Conservation (phyloP, 2,329 filamentous ascomycete genomes). For the Calonectria multiphialidica region DNA sequence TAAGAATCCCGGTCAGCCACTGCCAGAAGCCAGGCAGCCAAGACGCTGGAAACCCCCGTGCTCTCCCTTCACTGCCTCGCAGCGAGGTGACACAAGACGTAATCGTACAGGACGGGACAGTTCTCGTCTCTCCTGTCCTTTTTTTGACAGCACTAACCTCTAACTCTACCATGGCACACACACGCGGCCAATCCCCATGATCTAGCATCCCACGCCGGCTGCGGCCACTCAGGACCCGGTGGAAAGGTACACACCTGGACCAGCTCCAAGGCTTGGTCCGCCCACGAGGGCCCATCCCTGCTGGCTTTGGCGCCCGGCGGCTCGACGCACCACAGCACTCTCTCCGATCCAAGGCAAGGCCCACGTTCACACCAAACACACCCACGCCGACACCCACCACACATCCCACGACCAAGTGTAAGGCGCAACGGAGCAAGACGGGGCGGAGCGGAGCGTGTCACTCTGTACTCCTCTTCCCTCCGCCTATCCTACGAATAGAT, state of each 20-base stretch:
- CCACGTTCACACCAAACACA: slow-evolving; percentile 6
- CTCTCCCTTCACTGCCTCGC: not conserved
- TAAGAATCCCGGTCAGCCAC: not conserved
- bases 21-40: not conserved
- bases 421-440: slow-evolving; percentile 14
- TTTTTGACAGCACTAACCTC: not conserved
- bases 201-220: not conserved
- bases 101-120: slow-evolving; percentile 8
- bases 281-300: slow-evolving; percentile 12
- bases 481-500: slow-evolving; percentile 6
- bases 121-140: not conserved
- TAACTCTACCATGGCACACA: not conserved
- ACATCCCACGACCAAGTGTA: slow-evolving; percentile 15
- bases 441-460: slow-evolving; percentile 16
- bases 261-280: not conserved
- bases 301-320: slow-evolving; percentile 7
- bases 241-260: slow-evolving; percentile 3
- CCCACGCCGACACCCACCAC: slow-evolving; percentile 16
- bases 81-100: slow-evolving; percentile 10
- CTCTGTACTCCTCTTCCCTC: slow-evolving; percentile 9
- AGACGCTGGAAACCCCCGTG: slow-evolving; percentile 2
- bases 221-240: not conserved
- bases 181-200: not conserved
- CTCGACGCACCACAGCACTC: slow-evolving; percentile 13
- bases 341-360: slow-evolving; percentile 15